Conservation (phyloP, 441 rosid genomes). For the Jatropha multifida region DNA sequence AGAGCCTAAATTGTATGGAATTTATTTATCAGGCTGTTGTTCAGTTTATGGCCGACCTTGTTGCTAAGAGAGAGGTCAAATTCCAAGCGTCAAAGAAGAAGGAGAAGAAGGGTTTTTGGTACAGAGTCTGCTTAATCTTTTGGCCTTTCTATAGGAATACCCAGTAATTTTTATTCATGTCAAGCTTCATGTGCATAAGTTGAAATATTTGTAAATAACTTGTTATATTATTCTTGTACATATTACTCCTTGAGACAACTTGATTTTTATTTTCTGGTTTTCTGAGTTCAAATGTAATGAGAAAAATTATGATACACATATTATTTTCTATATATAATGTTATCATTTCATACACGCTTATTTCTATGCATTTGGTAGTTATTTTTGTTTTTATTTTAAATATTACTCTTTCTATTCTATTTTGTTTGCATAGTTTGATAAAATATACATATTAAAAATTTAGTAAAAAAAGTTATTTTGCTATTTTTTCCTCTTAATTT, state of each 20-base stretch:
- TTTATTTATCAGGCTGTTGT: conserved; percentile 52
- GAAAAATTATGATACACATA: too few species aligned
- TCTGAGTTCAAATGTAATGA: too few species aligned
- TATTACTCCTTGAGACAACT: not conserved
- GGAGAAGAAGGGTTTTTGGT: conserved; percentile 39
- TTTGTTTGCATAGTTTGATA: too few species aligned
- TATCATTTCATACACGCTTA: too few species aligned
- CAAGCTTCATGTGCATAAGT: conserved; percentile 12
- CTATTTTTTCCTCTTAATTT: too few species aligned
- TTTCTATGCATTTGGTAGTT: too few species aligned
- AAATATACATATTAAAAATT: too few species aligned
- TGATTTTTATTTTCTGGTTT: too few species aligned
- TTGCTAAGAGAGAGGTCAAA: conserved; percentile 29
- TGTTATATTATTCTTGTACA: not conserved
- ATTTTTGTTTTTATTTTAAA: too few species aligned
- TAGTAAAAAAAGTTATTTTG: too few species aligned
- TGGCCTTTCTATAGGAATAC: conserved; percentile 29
- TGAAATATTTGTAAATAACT: not conserved
- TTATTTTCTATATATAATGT: too few species aligned
- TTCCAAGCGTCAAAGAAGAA: conserved; percentile 27
- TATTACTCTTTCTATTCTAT: too few species aligned
- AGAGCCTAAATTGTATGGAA: not conserved
- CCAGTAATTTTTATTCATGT: not conserved
- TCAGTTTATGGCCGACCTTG: conserved; percentile 45
- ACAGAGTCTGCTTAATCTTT: conserved; percentile 27